These are phyloP conservation scores for Aspergillus egyptiacus DNA, from an alignment of 495 filamentous ascomycete genomes.

Conservation along the genomic window DNA sequence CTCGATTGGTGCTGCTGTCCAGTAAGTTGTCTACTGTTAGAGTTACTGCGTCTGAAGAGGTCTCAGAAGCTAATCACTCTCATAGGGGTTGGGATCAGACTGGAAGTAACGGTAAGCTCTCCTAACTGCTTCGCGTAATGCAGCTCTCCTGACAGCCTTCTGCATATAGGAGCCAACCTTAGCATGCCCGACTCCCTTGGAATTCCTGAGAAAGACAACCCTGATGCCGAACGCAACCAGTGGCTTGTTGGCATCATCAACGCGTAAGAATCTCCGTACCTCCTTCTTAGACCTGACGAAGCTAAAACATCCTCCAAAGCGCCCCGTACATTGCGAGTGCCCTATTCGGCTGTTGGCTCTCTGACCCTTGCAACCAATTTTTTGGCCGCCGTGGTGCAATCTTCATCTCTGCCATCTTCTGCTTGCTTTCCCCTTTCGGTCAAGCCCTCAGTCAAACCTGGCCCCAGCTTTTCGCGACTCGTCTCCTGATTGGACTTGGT, in stretches of 20 bases:
- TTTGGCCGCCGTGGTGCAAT: constrained; percentile 56
- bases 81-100: constrained; percentile 61
- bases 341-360: constrained; percentile 52
- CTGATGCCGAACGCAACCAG: constrained; percentile 36
- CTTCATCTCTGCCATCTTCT: constrained; percentile 56
- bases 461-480: constrained; percentile 51
- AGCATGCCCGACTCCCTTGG: constrained; percentile 55
- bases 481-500: constrained; percentile 58
- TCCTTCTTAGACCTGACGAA: neutral
- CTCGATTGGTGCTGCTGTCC: constrained; percentile 65
- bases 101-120: constrained; percentile 51
- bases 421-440: constrained; percentile 52
- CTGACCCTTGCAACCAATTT: constrained; percentile 50
- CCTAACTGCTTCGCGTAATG: neutral
- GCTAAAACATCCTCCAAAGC: constrained; percentile 14
- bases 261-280: constrained; percentile 32
- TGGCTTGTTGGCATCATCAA: constrained; percentile 63
- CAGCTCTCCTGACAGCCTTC: neutral
- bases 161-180: constrained; percentile 50
- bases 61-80: neutral
- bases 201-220: constrained; percentile 36
- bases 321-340: constrained; percentile 38
- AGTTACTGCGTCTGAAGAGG: no score
- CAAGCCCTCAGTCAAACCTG: constrained; percentile 51
- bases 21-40: constrained; percentile 39